phyloP scores from a whole-genome alignment of 2,329 filamentous ascomycete species.

The Nemania diffusa region DNA sequence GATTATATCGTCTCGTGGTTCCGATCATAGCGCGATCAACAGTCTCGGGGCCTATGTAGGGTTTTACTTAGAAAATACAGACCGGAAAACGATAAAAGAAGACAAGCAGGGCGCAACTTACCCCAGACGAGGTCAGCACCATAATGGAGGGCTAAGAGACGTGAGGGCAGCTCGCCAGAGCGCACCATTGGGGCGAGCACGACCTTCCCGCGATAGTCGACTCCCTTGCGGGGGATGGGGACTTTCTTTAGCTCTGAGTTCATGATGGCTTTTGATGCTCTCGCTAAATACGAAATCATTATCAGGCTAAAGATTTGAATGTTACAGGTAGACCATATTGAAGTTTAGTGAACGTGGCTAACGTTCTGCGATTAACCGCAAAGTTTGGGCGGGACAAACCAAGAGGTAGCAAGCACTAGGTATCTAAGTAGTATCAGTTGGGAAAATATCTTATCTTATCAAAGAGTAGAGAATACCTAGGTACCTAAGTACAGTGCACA shows the following conservation, averaged over 20 bases:
- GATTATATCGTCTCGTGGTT: slow-evolving; percentile 80
- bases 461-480: background rate
- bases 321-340: slow-evolving; percentile 18
- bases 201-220: slow-evolving; percentile 92
- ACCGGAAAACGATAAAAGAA: too few species aligned
- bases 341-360: slow-evolving; percentile 6
- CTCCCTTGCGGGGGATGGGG: slow-evolving; percentile 85
- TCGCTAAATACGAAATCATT: slow-evolving; percentile 42
- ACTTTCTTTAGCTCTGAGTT: slow-evolving; percentile 71
- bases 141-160: slow-evolving; percentile 89
- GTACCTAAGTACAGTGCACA: background rate
- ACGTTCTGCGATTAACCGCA: background rate
- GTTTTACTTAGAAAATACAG: slow-evolving; percentile 1
- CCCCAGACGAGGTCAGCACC: slow-evolving; percentile 98
- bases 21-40: slow-evolving; percentile 94
- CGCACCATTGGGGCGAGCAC: slow-evolving; percentile 98
- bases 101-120: slow-evolving; percentile 50
- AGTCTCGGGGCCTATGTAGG: slow-evolving; percentile 80
- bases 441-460: slow-evolving; percentile 34
- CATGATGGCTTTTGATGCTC: slow-evolving; percentile 64
- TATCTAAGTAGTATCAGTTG: too few species aligned
- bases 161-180: slow-evolving; percentile 92
- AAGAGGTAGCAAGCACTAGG: too few species aligned
- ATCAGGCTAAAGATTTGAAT: slow-evolving; percentile 14
- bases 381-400: too few species aligned